Evolutionary conservation across 1,139 yeast species (phyloP).

Genomic region (Meyerozyma guilliermondii): DNA sequence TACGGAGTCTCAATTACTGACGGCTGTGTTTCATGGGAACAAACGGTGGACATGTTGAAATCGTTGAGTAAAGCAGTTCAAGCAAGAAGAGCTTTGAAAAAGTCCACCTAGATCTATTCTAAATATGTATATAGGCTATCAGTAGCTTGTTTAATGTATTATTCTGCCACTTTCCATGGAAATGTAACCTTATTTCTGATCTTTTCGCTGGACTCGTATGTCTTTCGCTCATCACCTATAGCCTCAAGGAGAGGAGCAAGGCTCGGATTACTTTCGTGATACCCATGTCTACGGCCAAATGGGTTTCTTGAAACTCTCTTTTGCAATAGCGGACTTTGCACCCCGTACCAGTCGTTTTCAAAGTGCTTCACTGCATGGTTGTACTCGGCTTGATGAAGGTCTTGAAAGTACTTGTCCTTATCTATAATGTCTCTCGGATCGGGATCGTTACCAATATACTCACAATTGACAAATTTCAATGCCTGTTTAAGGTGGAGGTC

Average conservation of each 20-base stretch:
- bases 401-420: constrained; percentile 31
- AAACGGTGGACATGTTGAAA: constrained; percentile 74
- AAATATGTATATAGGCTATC: not conserved
- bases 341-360: constrained; percentile 58
- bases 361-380: constrained; percentile 55
- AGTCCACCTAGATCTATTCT: not conserved
- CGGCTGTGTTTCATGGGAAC: constrained; percentile 92
- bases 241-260: constrained; percentile 17
- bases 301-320: constrained; percentile 58
- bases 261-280: constrained; percentile 25
- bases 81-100: constrained; percentile 53
- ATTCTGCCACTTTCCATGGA: not conserved
- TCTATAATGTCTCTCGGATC: constrained; percentile 29
- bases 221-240: constrained; percentile 6
- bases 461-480: constrained; percentile 16
- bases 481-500: constrained; percentile 49
- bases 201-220: not conserved
- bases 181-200: not conserved
- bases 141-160: not conserved
- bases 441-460: constrained; percentile 65
- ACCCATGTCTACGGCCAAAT: constrained; percentile 42
- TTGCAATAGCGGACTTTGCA: constrained; percentile 30
- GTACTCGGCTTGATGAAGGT: constrained; percentile 43
- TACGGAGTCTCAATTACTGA: constrained; percentile 97
- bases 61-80: constrained; percentile 79